Percentiles rank a stretch among this genome's conserved stretches.
phyloP scores from a whole-genome alignment of 2,329 filamentous ascomycete species.

The Ophiostoma tasmaniense region DNA sequence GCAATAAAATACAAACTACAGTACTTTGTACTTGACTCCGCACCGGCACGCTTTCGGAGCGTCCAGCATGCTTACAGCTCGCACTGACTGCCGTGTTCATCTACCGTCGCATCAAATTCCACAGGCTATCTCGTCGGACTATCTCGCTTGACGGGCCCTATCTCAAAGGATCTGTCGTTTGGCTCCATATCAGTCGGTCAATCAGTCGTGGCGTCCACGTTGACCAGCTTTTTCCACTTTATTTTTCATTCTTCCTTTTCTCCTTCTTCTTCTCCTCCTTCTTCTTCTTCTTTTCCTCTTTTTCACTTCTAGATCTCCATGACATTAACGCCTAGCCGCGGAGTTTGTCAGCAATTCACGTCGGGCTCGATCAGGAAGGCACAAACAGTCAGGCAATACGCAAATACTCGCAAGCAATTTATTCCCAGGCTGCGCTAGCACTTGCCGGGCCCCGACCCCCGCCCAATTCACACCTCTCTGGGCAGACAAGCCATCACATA shows the following conservation, averaged over 20 bases:
- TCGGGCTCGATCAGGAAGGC: neutral
- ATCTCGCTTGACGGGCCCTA: neutral
- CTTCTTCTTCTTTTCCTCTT: neutral
- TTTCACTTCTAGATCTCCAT: neutral
- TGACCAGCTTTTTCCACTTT: neutral
- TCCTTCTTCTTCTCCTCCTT: neutral
- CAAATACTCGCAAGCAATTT: neutral
- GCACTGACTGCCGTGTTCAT: neutral
- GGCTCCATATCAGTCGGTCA: neutral
- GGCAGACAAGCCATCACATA: neutral
- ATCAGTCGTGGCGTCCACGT: neutral
- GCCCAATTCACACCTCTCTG: neutral
- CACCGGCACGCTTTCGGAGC: constrained; percentile 1
- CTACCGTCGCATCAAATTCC: neutral
- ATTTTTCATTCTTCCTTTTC: neutral
- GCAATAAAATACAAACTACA: too few relatives aligned
- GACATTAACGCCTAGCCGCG: neutral
- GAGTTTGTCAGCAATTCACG: neutral
- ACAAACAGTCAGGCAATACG: neutral
- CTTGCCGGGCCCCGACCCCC: constrained; percentile 1
- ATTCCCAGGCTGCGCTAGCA: neutral
- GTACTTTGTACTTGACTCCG: neutral
- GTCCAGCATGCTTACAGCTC: neutral
- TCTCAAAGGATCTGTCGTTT: neutral
- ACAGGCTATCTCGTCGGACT: neutral